Evolutionary conservation across 75 land plant species (phyloP).

Genomic region (Pinus albicaulis): DNA sequence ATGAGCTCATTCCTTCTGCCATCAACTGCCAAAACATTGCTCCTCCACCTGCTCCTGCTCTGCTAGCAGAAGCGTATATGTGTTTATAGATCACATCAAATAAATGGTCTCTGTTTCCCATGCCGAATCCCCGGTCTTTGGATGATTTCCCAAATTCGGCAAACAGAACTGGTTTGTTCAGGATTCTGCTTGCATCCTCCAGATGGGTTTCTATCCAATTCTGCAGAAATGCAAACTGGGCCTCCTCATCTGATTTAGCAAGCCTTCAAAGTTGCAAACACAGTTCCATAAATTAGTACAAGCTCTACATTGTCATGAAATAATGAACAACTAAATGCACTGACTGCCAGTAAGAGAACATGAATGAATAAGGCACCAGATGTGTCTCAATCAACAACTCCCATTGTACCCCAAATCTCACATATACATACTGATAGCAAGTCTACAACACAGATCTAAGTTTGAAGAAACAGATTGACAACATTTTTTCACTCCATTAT

Average conservation of each 20-base stretch:
- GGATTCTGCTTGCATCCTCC: conserved; percentile 47
- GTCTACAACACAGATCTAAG: no score
- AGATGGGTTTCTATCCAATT: conserved; percentile 79
- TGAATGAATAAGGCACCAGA: no score
- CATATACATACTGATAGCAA: no score
- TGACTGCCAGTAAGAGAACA: no score
- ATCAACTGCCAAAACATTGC: conserved; percentile 89
- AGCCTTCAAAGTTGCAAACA: conserved; percentile 43
- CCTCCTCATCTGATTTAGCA: conserved; percentile 32
- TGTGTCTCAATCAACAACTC: no score
- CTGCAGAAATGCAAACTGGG: conserved; percentile 60
- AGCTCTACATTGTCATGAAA: no score
- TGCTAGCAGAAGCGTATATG: conserved; percentile 55
- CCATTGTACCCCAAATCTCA: no score
- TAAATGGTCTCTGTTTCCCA: conserved; percentile 38
- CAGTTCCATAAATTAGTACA: neutral
- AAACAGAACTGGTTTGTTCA: conserved; percentile 70
- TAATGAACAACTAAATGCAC: no score
- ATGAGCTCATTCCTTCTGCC: conserved; percentile 54
- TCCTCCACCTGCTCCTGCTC: conserved; percentile 65
- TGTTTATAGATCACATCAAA: conserved; percentile 52
- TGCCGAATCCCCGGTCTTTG: conserved; percentile 44
- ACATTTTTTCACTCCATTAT: no score
- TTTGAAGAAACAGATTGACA: no score
- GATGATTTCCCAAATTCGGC: conserved; percentile 81